Evolutionary conservation across 2,329 filamentous ascomycete genomes (phyloP).

Genomic region (Pseudocercospora pini-densiflorae): DNA sequence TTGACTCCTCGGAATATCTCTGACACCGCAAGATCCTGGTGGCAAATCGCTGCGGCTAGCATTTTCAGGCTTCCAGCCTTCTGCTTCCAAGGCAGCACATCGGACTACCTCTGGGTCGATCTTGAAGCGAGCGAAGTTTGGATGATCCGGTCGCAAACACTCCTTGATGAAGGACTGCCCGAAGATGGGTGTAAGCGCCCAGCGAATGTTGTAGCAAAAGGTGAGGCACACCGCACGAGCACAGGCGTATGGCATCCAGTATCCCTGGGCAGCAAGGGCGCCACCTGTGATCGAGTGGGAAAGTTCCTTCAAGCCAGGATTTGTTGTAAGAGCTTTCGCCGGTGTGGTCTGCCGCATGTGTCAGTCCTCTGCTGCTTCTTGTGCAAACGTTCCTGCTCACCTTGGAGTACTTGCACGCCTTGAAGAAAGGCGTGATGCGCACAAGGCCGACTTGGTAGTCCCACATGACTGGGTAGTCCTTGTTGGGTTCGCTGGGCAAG

Average conservation of each 20-base stretch:
- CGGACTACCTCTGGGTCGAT: conserved; percentile 47
- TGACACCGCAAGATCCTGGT: conserved; percentile 9
- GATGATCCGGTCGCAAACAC: conserved; percentile 68
- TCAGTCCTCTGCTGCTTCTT: conserved; percentile 18
- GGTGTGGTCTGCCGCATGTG: conserved; percentile 73
- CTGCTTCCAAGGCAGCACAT: conserved; percentile 43
- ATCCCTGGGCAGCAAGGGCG: conserved; percentile 88
- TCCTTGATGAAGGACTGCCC: conserved; percentile 76
- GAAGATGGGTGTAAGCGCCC: conserved; percentile 87
- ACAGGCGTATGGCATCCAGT: conserved; percentile 93
- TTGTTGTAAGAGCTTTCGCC: conserved; percentile 71
- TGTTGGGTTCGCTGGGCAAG: conserved; percentile 64
- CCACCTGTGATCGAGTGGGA: conserved; percentile 95
- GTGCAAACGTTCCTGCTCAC: conserved; percentile 52
- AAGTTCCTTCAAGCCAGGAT: conserved; percentile 83
- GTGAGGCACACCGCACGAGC: conserved; percentile 86
- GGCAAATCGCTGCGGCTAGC: conserved; percentile 24
- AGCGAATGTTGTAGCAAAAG: conserved; percentile 84
- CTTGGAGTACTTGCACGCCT: conserved; percentile 85
- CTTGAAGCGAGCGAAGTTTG: conserved; percentile 57
- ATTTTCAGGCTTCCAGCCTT: conserved; percentile 39
- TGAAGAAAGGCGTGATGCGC: conserved; percentile 93
- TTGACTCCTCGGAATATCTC: conserved; percentile 18
- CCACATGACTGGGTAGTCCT: conserved; percentile 76
- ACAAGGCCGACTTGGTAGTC: conserved; percentile 95